A percentile compares a stretch with the other conserved stretches of the same genome.
These are phyloP conservation scores for Wallacemonas collosoma DNA, from an alignment of 208 protist species.

Conservation along the genomic window DNA sequence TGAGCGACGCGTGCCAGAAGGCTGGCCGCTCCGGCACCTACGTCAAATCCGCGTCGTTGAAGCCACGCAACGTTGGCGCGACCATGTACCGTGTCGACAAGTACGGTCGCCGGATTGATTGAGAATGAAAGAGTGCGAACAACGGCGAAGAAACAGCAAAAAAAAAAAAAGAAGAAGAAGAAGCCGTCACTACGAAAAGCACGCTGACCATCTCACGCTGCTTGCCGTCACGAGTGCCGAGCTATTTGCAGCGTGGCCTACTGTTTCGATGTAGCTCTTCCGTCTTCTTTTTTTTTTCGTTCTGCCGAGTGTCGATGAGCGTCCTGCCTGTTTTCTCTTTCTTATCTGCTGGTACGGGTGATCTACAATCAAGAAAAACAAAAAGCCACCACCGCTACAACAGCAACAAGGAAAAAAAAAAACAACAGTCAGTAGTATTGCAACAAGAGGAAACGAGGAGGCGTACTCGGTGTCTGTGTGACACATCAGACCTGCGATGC, in stretches of 20 bases:
- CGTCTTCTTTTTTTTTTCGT: conserved; percentile 5
- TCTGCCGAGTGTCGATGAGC: background rate
- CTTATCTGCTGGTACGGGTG: no score
- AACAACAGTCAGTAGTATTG: background rate
- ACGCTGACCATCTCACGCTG: no score
- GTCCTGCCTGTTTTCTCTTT: no score
- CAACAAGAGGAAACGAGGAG: background rate
- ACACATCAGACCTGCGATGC: no score
- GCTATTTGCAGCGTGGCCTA: no score
- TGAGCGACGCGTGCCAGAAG: conserved; percentile 74
- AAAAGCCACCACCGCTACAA: background rate
- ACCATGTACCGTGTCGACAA: conserved; percentile 84
- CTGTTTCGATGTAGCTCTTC: background rate
- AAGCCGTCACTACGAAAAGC: no score
- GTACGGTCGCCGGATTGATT: conserved; percentile 84
- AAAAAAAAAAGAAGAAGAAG: no score
- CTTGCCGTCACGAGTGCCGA: background rate
- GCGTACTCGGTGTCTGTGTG: no score
- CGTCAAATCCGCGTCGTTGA: conserved; percentile 56
- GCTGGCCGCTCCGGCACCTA: conserved; percentile 79
- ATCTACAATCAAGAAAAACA: background rate
- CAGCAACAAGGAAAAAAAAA: background rate
- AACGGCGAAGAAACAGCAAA: no score
- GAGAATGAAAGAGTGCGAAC: background rate
- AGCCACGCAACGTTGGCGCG: conserved; percentile 71